Base-by-base conservation (phyloP, 2,329 filamentous ascomycete species). In the Fusarium sp. region DNA sequence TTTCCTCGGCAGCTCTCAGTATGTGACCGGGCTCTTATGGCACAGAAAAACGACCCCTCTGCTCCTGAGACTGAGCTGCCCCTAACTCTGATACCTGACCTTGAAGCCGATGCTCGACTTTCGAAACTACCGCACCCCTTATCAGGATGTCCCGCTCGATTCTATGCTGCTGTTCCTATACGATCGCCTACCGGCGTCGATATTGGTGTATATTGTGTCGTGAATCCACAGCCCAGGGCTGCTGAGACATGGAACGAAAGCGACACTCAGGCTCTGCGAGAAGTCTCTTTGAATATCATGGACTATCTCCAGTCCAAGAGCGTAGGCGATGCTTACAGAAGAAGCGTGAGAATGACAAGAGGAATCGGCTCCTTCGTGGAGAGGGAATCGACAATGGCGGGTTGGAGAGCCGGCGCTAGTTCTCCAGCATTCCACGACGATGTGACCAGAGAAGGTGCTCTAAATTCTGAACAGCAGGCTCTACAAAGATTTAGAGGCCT, bases 101-200 rank as follows among this genome's bases (percentile, higher is more conserved):
- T 84, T 4, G 55, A 59, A 8, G 43, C 43, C 1, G 79, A 83
- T 45, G 44, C 71, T 9, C 73, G 75, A 2, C 80, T 80, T 45
- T 65, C 66, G 12, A 49, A 62, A 24, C 70, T 70, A n/a, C 62
- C 68, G 1, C 76, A 74, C 20, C 72, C 74, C 6, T 57, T 63
- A 10, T 53, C 58, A 10, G 67, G 70, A 41, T 68, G 62, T 0
- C 58, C 63, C 13, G 71, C 74, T 46, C 73, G 75, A 3, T 83
- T 83, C 62, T 84, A 82, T 47, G 80, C 81, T 0, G 81, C 76
- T 6, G 80, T 83, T 1, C 82, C 82, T 11, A 81, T 84, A 15
- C 76, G 80, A 5, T 79, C 80, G 0, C 75, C 67, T 0, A 68
- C 73, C 2, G 81, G 81, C 27, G 77, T 83, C 59, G 80, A 82